Evolutionary conservation across 257 asterid genomes (phyloP).

Genomic region (Ocimum tenuiflorum): DNA sequence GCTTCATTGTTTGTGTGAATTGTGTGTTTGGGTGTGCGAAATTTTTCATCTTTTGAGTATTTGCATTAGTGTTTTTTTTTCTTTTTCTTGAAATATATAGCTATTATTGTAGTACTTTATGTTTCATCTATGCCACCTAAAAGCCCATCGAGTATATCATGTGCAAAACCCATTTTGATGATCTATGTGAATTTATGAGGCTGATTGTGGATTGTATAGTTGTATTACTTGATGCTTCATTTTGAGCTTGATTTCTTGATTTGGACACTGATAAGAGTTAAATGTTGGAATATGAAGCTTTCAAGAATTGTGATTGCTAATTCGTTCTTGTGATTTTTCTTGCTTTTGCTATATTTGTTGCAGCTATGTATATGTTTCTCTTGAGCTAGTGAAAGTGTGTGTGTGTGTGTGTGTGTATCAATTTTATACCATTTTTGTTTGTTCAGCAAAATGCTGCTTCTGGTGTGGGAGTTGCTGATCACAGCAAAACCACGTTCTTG

Average conservation of each 20-base stretch:
- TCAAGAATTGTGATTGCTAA: background rate
- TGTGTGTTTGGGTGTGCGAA: background rate
- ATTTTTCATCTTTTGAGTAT: background rate
- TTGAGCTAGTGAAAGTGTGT: background rate
- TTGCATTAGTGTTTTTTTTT: background rate
- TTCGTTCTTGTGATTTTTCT: too few species aligned
- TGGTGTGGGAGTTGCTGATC: conserved; percentile 55
- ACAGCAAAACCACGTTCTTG: conserved; percentile 45
- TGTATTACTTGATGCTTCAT: background rate
- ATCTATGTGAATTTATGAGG: background rate
- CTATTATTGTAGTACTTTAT: too few species aligned
- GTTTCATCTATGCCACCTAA: background rate
- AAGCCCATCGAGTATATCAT: background rate
- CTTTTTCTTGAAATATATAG: background rate
- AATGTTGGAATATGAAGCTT: background rate
- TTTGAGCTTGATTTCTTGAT: background rate
- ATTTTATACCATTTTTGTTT: background rate
- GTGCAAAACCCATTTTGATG: background rate
- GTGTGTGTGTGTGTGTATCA: background rate
- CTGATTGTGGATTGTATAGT: background rate
- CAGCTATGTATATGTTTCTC: background rate
- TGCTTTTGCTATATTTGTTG: background rate
- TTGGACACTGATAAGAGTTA: background rate
- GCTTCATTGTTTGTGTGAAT: background rate
- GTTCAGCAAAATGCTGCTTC: conserved; percentile 51